Percentiles rank a stretch among this genome's conserved stretches.
Evolutionary conservation across 1,284 basidiomycete species (phyloP).

Genomic region (Ustilago nuda): DNA sequence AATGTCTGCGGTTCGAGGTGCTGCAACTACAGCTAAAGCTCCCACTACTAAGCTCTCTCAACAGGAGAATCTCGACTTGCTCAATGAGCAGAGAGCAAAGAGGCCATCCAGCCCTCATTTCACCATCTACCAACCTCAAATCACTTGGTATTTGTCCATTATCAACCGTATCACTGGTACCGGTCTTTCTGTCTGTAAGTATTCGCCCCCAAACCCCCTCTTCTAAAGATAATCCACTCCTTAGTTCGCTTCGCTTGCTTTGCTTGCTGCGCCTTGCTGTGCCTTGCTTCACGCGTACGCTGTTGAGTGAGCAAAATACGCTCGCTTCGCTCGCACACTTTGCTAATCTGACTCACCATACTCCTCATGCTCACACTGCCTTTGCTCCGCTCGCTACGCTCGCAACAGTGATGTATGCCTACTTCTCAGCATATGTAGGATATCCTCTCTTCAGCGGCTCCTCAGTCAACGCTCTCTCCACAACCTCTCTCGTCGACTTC

Average conservation of each 20-base stretch:
- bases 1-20: background rate
- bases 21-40: slow-evolving; percentile 2
- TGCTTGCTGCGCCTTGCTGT: too few relatives aligned
- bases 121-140: slow-evolving; percentile 94
- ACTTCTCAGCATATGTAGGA: slow-evolving; percentile 86
- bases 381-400: background rate
- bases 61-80: slow-evolving; percentile 75
- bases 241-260: too few relatives aligned
- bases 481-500: slow-evolving; percentile 80
- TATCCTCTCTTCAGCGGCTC: slow-evolving; percentile 76
- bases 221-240: too few relatives aligned
- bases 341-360: background rate
- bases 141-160: slow-evolving; percentile 87
- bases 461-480: slow-evolving; percentile 75
- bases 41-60: slow-evolving; percentile 70
- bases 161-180: slow-evolving; percentile 85
- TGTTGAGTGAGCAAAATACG: too few relatives aligned
- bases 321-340: background rate
- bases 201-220: background rate
- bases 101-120: slow-evolving; percentile 92
- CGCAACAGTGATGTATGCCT: slow-evolving; percentile 79
- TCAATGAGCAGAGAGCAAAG: slow-evolving; percentile 85
- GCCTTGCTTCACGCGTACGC: too few relatives aligned
- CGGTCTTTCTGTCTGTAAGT: slow-evolving; percentile 73
- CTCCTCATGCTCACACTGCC: background rate